These are phyloP conservation scores for Lumnitzera littorea DNA, from an alignment of 345 rosid species.

Conservation along the genomic window DNA sequence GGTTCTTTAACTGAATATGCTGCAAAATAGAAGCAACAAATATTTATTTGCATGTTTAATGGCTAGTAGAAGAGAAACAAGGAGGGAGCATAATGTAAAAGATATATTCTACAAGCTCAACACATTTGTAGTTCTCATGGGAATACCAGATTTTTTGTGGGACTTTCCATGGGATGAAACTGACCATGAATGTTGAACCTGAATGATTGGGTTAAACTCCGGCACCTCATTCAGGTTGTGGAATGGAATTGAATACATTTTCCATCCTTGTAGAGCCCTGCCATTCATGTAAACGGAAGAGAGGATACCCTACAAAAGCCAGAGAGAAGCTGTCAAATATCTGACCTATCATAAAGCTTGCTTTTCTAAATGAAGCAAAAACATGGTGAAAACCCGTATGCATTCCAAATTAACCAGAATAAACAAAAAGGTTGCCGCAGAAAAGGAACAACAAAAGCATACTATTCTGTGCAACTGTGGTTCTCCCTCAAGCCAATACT, in stretches of 20 bases:
- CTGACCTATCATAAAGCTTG: no score
- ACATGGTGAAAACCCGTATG: no score
- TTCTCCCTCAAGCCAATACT: no score
- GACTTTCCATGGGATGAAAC: conserved; percentile 15
- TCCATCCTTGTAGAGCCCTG: conserved; percentile 58
- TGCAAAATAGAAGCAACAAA: conserved; percentile 20
- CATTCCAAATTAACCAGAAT: no score
- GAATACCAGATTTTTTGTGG: conserved; percentile 30
- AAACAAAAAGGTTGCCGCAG: no score
- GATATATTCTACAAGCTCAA: no score
- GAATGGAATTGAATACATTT: conserved; percentile 71
- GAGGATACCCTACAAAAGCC: conserved; percentile 57
- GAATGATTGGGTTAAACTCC: conserved; percentile 28
- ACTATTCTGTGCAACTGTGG: neutral
- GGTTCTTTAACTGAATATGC: conserved; percentile 48
- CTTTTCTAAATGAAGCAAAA: no score
- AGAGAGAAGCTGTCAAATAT: no score
- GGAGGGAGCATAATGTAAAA: no score
- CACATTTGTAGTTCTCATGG: neutral
- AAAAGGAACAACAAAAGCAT: no score
- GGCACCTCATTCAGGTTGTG: conserved; percentile 54
- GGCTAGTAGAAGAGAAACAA: no score
- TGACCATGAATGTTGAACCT: conserved; percentile 20
- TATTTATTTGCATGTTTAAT: no score
- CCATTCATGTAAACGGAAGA: conserved; percentile 67